phyloP scores from a whole-genome alignment of 2,329 filamentous ascomycete species.

The Xylaria sp. region DNA sequence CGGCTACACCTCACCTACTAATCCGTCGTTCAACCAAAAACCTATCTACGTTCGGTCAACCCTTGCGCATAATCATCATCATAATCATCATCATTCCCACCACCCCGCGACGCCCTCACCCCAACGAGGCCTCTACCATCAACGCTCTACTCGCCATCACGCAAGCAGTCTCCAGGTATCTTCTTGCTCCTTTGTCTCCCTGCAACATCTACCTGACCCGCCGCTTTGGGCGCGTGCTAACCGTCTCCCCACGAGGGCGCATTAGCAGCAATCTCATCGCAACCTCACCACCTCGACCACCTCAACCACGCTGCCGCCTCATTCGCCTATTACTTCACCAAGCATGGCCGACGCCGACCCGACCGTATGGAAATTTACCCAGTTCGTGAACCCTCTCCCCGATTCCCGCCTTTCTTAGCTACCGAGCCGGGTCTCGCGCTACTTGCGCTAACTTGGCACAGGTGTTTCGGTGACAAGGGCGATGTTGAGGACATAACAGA shows the following conservation, averaged over 20 bases:
- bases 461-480: slow-evolving; percentile 99
- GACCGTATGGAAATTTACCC: slow-evolving; percentile 43
- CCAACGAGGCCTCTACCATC: slow-evolving; percentile 31
- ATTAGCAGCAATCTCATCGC: slow-evolving; percentile 38
- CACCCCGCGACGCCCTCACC: slow-evolving; percentile 32
- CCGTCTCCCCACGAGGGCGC: slow-evolving; percentile 37
- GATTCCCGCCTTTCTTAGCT: slow-evolving; percentile 21
- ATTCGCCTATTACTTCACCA: slow-evolving; percentile 24
- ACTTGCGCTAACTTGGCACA: slow-evolving; percentile 55
- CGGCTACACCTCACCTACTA: slow-evolving; percentile 36
- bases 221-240: slow-evolving; percentile 38
- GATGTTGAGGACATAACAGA: slow-evolving; percentile 99
- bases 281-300: slow-evolving; percentile 27
- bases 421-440: slow-evolving; percentile 36
- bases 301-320: slow-evolving; percentile 20
- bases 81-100: slow-evolving; percentile 39
- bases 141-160: slow-evolving; percentile 24
- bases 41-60: slow-evolving; percentile 39
- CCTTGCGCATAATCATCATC: slow-evolving; percentile 40
- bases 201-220: slow-evolving; percentile 28
- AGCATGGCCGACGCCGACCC: slow-evolving; percentile 42
- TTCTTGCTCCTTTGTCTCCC: slow-evolving; percentile 30
- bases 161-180: slow-evolving; percentile 32
- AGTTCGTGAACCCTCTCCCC: slow-evolving; percentile 29
- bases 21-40: slow-evolving; percentile 36